These are phyloP conservation scores for Punica granatum DNA, from an alignment of 345 rosid species.

Conservation along the genomic window DNA sequence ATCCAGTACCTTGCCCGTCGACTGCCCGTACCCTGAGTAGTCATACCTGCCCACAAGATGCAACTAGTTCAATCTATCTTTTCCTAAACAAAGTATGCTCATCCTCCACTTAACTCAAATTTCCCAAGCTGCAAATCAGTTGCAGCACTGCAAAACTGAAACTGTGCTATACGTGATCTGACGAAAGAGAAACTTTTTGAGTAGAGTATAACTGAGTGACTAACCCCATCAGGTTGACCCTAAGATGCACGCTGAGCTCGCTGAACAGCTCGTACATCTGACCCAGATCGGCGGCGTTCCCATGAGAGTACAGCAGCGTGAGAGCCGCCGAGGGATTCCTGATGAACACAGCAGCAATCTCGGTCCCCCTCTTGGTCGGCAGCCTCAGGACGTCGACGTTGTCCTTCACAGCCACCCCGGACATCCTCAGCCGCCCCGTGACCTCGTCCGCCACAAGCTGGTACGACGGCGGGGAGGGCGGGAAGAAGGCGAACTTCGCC, in stretches of 20 bases:
- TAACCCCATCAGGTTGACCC: constrained; percentile 88
- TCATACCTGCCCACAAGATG: constrained; percentile 51
- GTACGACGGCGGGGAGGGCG: constrained; percentile 89
- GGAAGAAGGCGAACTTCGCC: constrained; percentile 92
- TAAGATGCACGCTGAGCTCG: constrained; percentile 69
- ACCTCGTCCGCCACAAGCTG: constrained; percentile 36
- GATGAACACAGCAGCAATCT: constrained; percentile 68
- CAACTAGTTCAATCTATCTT: neutral
- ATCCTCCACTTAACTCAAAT: neutral
- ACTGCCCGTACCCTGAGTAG: constrained; percentile 87
- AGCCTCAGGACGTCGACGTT: constrained; percentile 61
- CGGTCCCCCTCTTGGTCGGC: constrained; percentile 75
- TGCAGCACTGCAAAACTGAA: neutral
- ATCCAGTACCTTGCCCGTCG: constrained; percentile 68
- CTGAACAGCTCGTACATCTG: constrained; percentile 76
- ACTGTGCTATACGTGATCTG: too few relatives aligned
- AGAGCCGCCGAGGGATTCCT: constrained; percentile 71
- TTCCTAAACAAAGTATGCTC: neutral
- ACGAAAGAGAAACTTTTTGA: neutral
- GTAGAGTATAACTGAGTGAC: neutral
- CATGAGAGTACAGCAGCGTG: constrained; percentile 79
- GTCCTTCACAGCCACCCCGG: constrained; percentile 43
- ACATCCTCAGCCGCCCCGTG: constrained; percentile 48
- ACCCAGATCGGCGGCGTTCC: constrained; percentile 96
- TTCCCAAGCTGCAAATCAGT: neutral